Evolutionary conservation across 1,284 basidiomycete genomes (phyloP).

Genomic region (Megacollybia platyphylla): DNA sequence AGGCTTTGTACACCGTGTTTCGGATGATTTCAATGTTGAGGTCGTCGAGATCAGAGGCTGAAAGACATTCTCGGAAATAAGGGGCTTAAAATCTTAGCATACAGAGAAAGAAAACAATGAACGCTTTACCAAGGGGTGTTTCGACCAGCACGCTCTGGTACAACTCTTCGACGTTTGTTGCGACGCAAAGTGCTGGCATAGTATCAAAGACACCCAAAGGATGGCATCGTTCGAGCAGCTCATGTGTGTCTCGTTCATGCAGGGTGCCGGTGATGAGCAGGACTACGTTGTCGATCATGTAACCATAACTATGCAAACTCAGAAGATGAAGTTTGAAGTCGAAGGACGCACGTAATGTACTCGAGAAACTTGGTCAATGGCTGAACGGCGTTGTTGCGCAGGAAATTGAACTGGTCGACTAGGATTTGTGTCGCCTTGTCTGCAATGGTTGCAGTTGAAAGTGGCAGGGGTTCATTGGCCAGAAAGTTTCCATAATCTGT

Average conservation of each 20-base stretch:
- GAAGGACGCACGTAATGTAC: constrained; percentile 81
- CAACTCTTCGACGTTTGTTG: constrained; percentile 97
- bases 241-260: constrained; percentile 95
- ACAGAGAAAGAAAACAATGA: constrained; percentile 4
- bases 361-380: constrained; percentile 91
- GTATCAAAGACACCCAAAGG: constrained; percentile 96
- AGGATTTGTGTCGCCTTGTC: constrained; percentile 93
- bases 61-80: constrained; percentile 94
- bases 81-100: constrained; percentile 48
- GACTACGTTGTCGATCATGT: constrained; percentile 99
- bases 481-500: constrained; percentile 99
- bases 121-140: constrained; percentile 77
- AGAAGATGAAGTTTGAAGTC: constrained; percentile 4
- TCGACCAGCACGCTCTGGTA: constrained; percentile 97
- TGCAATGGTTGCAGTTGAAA: constrained; percentile 90
- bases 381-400: constrained; percentile 84
- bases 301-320: constrained; percentile 60
- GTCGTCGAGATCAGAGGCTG: constrained; percentile 94
- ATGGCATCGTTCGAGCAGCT: constrained; percentile 93
- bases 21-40: constrained; percentile 99
- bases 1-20: constrained; percentile 99
- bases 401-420: constrained; percentile 95
- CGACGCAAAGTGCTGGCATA: constrained; percentile 98
- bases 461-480: constrained; percentile 90
- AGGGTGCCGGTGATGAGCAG: constrained; percentile 95